Evolutionary conservation across 441 rosid genomes (phyloP).

Genomic region (Jatropha multifida): DNA sequence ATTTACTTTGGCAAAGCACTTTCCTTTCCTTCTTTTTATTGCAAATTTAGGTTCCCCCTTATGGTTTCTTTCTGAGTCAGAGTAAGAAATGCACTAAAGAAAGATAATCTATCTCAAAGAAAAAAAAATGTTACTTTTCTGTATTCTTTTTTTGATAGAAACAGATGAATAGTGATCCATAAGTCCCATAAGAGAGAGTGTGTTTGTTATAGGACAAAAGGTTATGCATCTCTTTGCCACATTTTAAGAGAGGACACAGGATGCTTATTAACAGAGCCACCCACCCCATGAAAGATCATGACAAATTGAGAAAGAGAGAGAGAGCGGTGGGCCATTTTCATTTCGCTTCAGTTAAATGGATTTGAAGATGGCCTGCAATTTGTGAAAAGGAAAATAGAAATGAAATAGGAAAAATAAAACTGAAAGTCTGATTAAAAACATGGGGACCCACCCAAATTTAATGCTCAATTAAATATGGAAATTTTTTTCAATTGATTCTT

Average conservation of each 20-base stretch:
- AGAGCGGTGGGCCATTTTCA: constrained; percentile 10
- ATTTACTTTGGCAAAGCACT: constrained; percentile 8
- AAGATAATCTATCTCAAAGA: neutral
- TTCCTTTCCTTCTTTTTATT: constrained; percentile 12
- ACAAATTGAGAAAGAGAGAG: constrained; percentile 20
- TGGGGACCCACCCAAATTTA: neutral
- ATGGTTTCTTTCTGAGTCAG: neutral
- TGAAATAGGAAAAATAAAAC: no score
- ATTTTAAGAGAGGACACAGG: constrained; percentile 8
- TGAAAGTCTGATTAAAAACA: neutral
- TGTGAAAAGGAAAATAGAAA: neutral
- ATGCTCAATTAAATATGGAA: neutral
- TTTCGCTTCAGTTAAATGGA: neutral
- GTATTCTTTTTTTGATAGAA: neutral
- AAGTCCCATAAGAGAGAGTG: constrained; percentile 11
- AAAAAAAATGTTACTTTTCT: neutral
- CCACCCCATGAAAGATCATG: constrained; percentile 31
- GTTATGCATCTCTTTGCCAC: constrained; percentile 1
- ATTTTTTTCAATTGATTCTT: no score
- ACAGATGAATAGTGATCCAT: constrained; percentile 21
- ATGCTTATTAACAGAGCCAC: constrained; percentile 10
- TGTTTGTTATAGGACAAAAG: neutral
- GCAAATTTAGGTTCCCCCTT: constrained; percentile 22
- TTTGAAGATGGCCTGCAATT: neutral
- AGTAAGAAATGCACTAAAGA: constrained; percentile 27